Conservation (phyloP, 2,329 filamentous ascomycete genomes). For the Coleophoma eucalyptorum region DNA sequence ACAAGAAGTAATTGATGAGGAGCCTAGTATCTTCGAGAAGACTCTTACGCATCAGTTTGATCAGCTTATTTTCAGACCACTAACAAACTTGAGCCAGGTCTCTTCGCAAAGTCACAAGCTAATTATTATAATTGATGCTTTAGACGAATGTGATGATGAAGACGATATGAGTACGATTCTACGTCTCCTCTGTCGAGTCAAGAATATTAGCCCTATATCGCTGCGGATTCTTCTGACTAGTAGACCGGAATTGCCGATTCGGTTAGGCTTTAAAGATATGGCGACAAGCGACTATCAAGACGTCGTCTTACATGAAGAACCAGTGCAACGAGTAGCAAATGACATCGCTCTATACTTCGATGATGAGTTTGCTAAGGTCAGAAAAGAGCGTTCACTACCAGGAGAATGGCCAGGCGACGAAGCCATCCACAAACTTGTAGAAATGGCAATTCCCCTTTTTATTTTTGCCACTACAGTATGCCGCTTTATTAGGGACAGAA, state of each 20-base stretch:
- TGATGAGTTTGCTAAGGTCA: too few relatives aligned
- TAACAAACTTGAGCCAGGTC: conserved; percentile 19
- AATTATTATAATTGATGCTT: conserved; percentile 22
- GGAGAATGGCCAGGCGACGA: neutral
- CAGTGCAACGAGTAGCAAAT: too few relatives aligned
- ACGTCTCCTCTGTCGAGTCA: conserved; percentile 12
- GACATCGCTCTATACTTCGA: too few relatives aligned
- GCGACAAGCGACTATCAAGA: conserved; percentile 9
- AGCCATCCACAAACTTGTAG: neutral
- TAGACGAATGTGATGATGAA: conserved; percentile 21
- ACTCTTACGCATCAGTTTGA: conserved; percentile 37
- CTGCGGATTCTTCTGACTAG: conserved; percentile 21
- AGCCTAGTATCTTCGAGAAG: neutral
- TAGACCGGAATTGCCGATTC: conserved; percentile 17
- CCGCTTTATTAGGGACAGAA: neutral
- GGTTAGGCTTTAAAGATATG: conserved; percentile 9
- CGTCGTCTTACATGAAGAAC: conserved; percentile 15
- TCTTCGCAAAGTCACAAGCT: neutral
- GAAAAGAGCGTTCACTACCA: neutral
- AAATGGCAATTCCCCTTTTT: neutral
- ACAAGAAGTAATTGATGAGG: too few relatives aligned
- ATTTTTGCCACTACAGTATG: neutral
- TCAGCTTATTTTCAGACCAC: conserved; percentile 36
- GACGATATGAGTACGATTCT: conserved; percentile 10
- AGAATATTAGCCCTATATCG: conserved; percentile 2